Base-by-base conservation (phyloP, 2,329 filamentous ascomycete genomes). In the Cryoendolithus antarcticus region DNA sequence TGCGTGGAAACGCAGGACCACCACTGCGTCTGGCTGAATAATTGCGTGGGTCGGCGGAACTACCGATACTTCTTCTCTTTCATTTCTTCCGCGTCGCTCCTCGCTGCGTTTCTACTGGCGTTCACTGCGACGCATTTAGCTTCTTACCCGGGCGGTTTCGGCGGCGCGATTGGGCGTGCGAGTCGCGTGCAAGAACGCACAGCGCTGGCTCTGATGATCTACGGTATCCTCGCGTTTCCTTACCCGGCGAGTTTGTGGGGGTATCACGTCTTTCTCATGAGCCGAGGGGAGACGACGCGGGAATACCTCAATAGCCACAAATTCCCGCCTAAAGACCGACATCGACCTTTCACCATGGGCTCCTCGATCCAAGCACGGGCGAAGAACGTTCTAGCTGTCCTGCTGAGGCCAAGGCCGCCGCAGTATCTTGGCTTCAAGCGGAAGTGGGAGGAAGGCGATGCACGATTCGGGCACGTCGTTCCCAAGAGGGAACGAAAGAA, bases 1-100 rank as follows among this genome's bases (percentile, higher is more conserved):
- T 98, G 91, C 59, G 76, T 98, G 44, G 91, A 98, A 62, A 94
- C 86, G 0, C 86, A 95, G 50, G 91, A 98, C 56, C 91, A 98
- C 56, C 91, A 98, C 62, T 98, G 91, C 55, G 88, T 96, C 10
- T 98, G 91, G 91, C 75, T 98, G 47, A 98, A 98, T 65, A 98
- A 98, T 60, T 98, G 91, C 53, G 82, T 98, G 36, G 91, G 91
- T 32, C 81, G 89, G 48, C 84, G 91, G 53, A 98, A 98, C 64
- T 98, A 98, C 64, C 85, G 91, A 47, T 96, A 89, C 62, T 98
- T 98, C 63, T 95, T 96, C 60, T 75, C 82, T 7, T 98, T 95
- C 61, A 79, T 98, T 48, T 77, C 76, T 39, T 77, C 80, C 9
- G 77, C 76, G n/a, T 86, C 85, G 0, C 49, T 95, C 28, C 70